Base-by-base conservation (phyloP, 768 basidiomycete genomes). In the Boletus subcaerulescens region DNA sequence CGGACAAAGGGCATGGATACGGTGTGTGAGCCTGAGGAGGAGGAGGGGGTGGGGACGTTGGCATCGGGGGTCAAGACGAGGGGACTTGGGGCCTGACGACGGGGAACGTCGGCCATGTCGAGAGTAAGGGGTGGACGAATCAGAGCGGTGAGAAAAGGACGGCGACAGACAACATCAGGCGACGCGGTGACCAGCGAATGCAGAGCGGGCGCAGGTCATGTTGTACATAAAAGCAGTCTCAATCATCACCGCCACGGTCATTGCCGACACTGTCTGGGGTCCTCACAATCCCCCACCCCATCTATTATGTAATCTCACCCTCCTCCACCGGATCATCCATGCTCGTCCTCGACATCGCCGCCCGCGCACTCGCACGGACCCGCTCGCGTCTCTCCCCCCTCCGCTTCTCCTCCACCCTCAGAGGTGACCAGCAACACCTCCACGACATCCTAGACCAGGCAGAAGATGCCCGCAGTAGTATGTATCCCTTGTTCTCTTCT, bases 1-100 rank as follows among this genome's bases (percentile, higher is more conserved):
- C 91, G 80, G 59, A 98, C 91, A 69, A 93, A 92, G 56, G 91
- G 90, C 91, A 93, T 93, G 50, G 91, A 91, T 50, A 93, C 88
- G 50, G 87, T 89, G 69, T 88, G 89, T 26, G 86, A 79, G 48
- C 77, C 78, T 6, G 84, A 83, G 46, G 74, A 62, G 63, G 62
- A 65, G 55, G 49, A 10, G 40, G 40, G 62, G 54, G 38, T 15
- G 13, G 14, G 32, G 20, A 22, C 1, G 68, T 69, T 60, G 68
- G 63, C 72, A 62, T 89, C 87, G 56, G 87, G 84, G 46, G 85
- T 77, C 68, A 91, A 86, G 44, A 91, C 82, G 69, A 91, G 87
- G 57, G 89, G 89, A 62, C 86, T 87, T n/a, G 90, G 88, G 65
- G 72, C 58, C 67, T 71, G 76, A 50, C 82, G 79, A 62, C 83